Evolutionary conservation across 352 stramenopile genomes (phyloP), one percentile per base, ranked within the genome.

Genomic region (Peronospora belbahrii): DNA sequence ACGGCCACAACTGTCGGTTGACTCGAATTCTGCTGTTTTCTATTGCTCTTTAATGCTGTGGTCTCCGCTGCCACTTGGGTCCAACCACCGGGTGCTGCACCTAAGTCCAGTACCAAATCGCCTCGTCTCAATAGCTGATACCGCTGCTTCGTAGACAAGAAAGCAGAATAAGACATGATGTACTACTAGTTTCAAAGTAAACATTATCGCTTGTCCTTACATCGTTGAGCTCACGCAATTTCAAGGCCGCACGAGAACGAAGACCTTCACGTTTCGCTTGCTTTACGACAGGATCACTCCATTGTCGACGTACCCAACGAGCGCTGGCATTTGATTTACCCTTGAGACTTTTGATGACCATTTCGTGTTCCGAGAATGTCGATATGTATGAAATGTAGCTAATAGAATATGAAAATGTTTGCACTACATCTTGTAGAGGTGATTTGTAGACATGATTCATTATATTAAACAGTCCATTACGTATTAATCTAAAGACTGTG

Each of bases 291-390:
- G 79, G 83, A 40, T 95, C 83, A 51, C 60, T 85, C 73, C 77
- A 88, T 59, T 95, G 83, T 7, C 83, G 81, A 11, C 74, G 64
- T 37, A 95, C 71, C 83, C 83, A 95, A 23, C 81, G 79, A 42
- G 83, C 81, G 27, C 77, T 91, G 32, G 75, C 76, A 42, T 78
- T 88, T 30, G 69, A 88, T 70, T 90, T 93, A 35, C 80, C 80
- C 32, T 82, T 84, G 42, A 89, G 80, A 51, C 80, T 92, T 60
- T 82, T 81, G 59, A 78, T 40, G 51, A 72, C 74, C 36, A 42
- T 42, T n/a, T n/a, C 4, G 0, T 28, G 7, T n/a, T 6, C n/a
- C n/a, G n/a, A n/a, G n/a, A n/a, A n/a, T n/a, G n/a, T n/a, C n/a
- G n/a, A n/a, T n/a, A 27, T 4, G 23, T 27, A 27, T 27, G 23